phyloP scores from a whole-genome alignment of 768 basidiomycete genomes.

The Calocybe gangraenosa region DNA sequence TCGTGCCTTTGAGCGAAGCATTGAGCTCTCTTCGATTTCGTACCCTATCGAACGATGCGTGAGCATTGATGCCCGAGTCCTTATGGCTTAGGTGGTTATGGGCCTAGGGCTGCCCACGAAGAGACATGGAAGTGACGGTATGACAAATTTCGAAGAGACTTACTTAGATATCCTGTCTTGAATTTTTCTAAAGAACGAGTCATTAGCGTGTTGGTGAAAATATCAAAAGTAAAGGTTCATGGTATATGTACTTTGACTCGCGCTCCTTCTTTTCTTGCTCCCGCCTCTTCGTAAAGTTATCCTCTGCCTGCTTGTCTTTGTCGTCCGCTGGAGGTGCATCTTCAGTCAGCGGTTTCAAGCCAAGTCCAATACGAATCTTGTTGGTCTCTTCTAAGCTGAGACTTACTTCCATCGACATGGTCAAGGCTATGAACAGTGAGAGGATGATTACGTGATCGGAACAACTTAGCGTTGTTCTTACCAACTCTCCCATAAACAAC shows the following conservation, averaged over 20 bases:
- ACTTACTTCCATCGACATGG: constrained; percentile 77
- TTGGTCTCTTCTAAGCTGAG: constrained; percentile 94
- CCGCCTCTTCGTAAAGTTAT: constrained; percentile 75
- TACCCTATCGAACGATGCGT: constrained; percentile 60
- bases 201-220: constrained; percentile 11
- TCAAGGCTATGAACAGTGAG: constrained; percentile 30
- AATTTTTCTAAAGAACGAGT: constrained; percentile 49
- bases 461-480: constrained; percentile 2
- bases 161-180: constrained; percentile 83
- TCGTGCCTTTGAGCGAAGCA: constrained; percentile 86
- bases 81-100: constrained; percentile 18
- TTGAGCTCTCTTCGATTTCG: constrained; percentile 92
- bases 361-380: constrained; percentile 90
- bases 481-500: constrained; percentile 4
- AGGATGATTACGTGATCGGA: constrained; percentile 19
- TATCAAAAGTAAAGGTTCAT: constrained; percentile 12
- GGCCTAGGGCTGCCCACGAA: constrained; percentile 36
- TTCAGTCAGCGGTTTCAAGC: constrained; percentile 90
- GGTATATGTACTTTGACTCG: constrained; percentile 65
- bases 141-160: constrained; percentile 38
- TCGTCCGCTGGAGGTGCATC: constrained; percentile 66
- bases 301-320: constrained; percentile 80
- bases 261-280: constrained; percentile 67
- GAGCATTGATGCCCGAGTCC: constrained; percentile 32
- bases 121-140: constrained; percentile 45